phyloP scores from a whole-genome alignment of 495 filamentous ascomycete species.

The Aspergillus steynii region DNA sequence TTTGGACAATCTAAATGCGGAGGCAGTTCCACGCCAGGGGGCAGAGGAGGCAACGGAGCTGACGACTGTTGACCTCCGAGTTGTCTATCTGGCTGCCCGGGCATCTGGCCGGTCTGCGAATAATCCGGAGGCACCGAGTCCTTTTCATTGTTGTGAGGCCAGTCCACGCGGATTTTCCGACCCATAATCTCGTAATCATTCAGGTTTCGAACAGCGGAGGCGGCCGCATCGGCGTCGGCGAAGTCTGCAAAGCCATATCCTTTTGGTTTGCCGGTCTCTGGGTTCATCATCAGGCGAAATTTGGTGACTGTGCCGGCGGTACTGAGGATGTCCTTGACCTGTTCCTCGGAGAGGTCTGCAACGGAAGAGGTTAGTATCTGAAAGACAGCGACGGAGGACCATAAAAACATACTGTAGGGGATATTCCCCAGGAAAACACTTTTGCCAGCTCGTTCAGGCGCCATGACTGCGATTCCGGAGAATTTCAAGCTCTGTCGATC shows the following conservation, averaged over 20 bases:
- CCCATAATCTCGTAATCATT: slow-evolving; percentile 97
- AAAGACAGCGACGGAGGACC: neutral
- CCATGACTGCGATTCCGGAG: slow-evolving; percentile 40
- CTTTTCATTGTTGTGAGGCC: slow-evolving; percentile 84
- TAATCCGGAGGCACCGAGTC: slow-evolving; percentile 64
- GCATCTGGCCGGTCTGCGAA: slow-evolving; percentile 34
- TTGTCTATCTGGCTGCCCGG: slow-evolving; percentile 33
- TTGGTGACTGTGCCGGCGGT: slow-evolving; percentile 85
- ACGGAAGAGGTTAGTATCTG: slow-evolving; percentile 17
- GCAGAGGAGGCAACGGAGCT: slow-evolving; percentile 70
- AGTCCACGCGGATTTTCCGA: slow-evolving; percentile 90
- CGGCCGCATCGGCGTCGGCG: slow-evolving; percentile 84
- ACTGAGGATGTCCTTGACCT: slow-evolving; percentile 88
- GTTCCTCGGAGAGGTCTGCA: slow-evolving; percentile 86
- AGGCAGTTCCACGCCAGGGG: slow-evolving; percentile 78
- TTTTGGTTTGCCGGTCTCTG: slow-evolving; percentile 91
- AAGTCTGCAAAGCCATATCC: slow-evolving; percentile 97
- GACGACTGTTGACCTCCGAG: slow-evolving; percentile 37
- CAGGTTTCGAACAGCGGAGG: slow-evolving; percentile 91
- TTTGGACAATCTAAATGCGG: slow-evolving; percentile 81
- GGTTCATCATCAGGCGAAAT: slow-evolving; percentile 93
- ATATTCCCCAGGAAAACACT: slow-evolving; percentile 87
- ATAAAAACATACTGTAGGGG: slow-evolving; percentile 54
- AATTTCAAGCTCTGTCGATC: neutral
- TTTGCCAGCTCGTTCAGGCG: slow-evolving; percentile 54